phyloP scores from a whole-genome alignment of 192 early-diverging fungal genomes.

The Martensiomyces pterosporus region DNA sequence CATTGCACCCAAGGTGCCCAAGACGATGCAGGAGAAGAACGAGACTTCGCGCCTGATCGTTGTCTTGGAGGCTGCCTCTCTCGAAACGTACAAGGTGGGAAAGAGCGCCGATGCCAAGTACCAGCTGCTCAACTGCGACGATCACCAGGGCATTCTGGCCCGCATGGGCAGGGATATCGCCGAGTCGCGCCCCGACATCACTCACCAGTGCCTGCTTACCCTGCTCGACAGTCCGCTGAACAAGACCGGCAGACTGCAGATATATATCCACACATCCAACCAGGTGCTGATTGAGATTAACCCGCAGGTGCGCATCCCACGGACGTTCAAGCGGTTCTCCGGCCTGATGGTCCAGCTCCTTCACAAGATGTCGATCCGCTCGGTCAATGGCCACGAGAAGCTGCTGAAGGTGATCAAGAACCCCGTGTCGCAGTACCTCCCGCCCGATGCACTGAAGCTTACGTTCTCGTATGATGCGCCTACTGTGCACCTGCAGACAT shows the following conservation, averaged over 20 bases:
- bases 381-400: slow-evolving; percentile 88
- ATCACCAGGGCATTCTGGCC: slow-evolving; percentile 85
- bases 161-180: slow-evolving; percentile 75
- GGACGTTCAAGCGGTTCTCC: slow-evolving; percentile 98
- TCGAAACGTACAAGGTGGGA: slow-evolving; percentile 90
- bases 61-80: slow-evolving; percentile 81
- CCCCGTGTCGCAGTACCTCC: slow-evolving; percentile 94
- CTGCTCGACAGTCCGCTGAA: slow-evolving; percentile 97
- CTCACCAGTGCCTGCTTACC: slow-evolving; percentile 95
- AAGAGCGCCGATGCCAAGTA: slow-evolving; percentile 74
- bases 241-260: slow-evolving; percentile 96
- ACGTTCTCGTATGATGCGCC: slow-evolving; percentile 87
- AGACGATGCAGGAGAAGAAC: slow-evolving; percentile 70
- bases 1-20: slow-evolving; percentile 75
- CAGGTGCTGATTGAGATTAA: slow-evolving; percentile 98
- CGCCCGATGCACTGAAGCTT: slow-evolving; percentile 59
- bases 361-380: slow-evolving; percentile 93
- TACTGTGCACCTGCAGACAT: slow-evolving; percentile 77
- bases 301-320: slow-evolving; percentile 96
- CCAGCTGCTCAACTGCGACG: slow-evolving; percentile 94
- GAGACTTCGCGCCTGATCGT: slow-evolving; percentile 83
- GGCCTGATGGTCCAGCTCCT: slow-evolving; percentile 98
- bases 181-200: slow-evolving; percentile 90
- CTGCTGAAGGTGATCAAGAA: slow-evolving; percentile 97
- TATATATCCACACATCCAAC: slow-evolving; percentile 93